Base-by-base conservation (phyloP, 1,284 basidiomycete species). In the Schizophyllum commune region DNA sequence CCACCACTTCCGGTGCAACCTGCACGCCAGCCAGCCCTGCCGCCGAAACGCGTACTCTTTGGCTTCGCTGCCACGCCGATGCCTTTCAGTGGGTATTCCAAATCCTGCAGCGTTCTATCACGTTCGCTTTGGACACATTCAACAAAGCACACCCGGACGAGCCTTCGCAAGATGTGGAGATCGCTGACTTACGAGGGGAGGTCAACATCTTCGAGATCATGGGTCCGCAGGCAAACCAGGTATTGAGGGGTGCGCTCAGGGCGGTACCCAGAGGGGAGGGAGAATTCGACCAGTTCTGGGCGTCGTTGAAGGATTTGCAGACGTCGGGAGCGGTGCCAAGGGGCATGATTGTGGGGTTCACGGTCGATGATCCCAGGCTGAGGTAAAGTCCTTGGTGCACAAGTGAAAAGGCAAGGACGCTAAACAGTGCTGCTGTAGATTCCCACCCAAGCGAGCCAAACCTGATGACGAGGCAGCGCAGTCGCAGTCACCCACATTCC, bases 201-300 rank as follows among this genome's bases (percentile, higher is more conserved):
- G 69, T 94, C 34, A 92, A 91, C 62, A 79, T 86, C 2, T 94
- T 95, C 67, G 93, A 97, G 69, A 83, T 96, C 19, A 88, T 90
- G 77, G 94, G 94, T 2, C 90, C 91, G 1, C 88, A 88, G 69
- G 81, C 91, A 0, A 92, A 83, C 61, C 88, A 91, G 68, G 83
- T 95, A 7, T 73, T 96, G 58, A 84, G 82, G 66, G 89, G 92
- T 19, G 86, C 87, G 1, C 69, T 96, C 56, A 82, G 77, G 27
- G 81, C 86, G 7, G 78, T 81, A 9, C 9, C 77, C 78, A 0
- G 83, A 87, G 51, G 68, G 78, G 1, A 74, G 83, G 52, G 72
- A 70, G n/a, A 84, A 86, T 33, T 88, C 90, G 64, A 81, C 5
- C 65, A 93, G 90, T 89, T 91, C 66, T 93, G 92, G 88, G 71